A percentile compares a stretch with the other conserved stretches of the same genome.
phyloP scores from a whole-genome alignment of 129 eudicot genomes.

The Escallonia rubra region DNA sequence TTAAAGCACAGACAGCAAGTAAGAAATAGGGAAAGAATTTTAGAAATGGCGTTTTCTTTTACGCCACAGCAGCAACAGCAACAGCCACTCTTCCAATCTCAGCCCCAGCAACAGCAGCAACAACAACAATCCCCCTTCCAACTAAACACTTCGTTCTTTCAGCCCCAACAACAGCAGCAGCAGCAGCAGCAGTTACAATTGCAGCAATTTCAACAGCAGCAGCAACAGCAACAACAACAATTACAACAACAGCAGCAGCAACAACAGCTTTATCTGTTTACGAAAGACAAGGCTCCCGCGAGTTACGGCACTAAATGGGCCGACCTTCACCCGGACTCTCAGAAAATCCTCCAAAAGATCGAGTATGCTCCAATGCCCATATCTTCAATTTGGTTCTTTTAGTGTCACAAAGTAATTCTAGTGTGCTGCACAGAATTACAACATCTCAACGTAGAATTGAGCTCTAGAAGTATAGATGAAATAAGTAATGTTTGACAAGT shows the following conservation, averaged over 20 bases:
- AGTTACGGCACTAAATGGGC: slow-evolving; percentile 84
- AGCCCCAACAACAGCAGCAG: slow-evolving; percentile 32
- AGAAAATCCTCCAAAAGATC: slow-evolving; percentile 74
- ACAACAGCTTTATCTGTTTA: slow-evolving; percentile 61
- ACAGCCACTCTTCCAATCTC: slow-evolving; percentile 31
- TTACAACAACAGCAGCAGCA: slow-evolving; percentile 53
- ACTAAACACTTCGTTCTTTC: background rate
- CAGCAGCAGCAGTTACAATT: slow-evolving; percentile 16
- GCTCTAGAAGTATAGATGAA: too few relatives aligned
- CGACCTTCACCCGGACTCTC: slow-evolving; percentile 95
- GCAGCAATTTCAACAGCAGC: slow-evolving; percentile 24
- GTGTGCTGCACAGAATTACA: too few relatives aligned
- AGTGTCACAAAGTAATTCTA: background rate
- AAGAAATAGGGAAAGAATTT: background rate
- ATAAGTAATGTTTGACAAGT: too few relatives aligned
- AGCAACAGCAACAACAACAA: slow-evolving; percentile 29
- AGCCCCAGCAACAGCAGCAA: slow-evolving; percentile 18
- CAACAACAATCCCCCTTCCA: slow-evolving; percentile 22
- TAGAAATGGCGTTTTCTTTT: slow-evolving; percentile 62
- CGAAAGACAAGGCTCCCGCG: slow-evolving; percentile 79
- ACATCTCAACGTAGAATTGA: too few relatives aligned
- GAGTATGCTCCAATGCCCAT: slow-evolving; percentile 44
- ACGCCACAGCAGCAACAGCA: slow-evolving; percentile 60
- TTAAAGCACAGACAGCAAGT: background rate
- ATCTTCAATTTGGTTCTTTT: background rate